Evolutionary conservation across 495 filamentous ascomycete genomes (phyloP).

Genomic region (Lophiotrema nucula): DNA sequence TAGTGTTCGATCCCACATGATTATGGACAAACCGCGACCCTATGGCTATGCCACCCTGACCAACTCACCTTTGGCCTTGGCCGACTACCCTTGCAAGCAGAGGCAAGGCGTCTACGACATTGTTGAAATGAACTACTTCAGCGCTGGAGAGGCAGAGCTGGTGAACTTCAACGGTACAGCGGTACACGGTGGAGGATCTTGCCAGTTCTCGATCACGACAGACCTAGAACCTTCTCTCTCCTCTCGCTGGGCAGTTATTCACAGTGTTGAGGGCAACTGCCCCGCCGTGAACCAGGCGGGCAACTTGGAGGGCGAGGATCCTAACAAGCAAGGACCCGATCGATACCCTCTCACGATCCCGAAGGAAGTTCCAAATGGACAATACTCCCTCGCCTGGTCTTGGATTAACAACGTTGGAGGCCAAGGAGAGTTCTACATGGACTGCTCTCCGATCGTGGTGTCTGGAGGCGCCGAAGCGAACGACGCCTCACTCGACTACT

Average conservation of each 20-base stretch:
- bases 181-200: constrained; percentile 81
- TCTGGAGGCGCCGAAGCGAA: constrained; percentile 44
- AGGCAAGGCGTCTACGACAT: constrained; percentile 44
- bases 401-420: constrained; percentile 92
- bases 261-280: constrained; percentile 80
- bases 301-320: constrained; percentile 40
- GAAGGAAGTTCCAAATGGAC: constrained; percentile 54
- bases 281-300: constrained; percentile 52
- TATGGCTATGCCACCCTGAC: constrained; percentile 51
- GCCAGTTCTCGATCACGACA: constrained; percentile 80
- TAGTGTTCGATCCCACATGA: constrained; percentile 64
- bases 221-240: constrained; percentile 58
- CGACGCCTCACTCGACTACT: constrained; percentile 41
- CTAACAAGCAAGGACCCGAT: constrained; percentile 19
- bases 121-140: constrained; percentile 50
- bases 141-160: constrained; percentile 52
- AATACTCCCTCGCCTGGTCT: constrained; percentile 74
- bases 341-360: constrained; percentile 61
- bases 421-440: constrained; percentile 89
- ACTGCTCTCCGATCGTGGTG: constrained; percentile 76
- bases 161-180: constrained; percentile 61
- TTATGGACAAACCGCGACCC: constrained; percentile 65
- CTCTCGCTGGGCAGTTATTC: constrained; percentile 72
- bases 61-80: constrained; percentile 64
- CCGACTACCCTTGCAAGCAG: constrained; percentile 78